phyloP scores from a whole-genome alignment of 2,329 filamentous ascomycete genomes.

The Penicillium sp. region DNA sequence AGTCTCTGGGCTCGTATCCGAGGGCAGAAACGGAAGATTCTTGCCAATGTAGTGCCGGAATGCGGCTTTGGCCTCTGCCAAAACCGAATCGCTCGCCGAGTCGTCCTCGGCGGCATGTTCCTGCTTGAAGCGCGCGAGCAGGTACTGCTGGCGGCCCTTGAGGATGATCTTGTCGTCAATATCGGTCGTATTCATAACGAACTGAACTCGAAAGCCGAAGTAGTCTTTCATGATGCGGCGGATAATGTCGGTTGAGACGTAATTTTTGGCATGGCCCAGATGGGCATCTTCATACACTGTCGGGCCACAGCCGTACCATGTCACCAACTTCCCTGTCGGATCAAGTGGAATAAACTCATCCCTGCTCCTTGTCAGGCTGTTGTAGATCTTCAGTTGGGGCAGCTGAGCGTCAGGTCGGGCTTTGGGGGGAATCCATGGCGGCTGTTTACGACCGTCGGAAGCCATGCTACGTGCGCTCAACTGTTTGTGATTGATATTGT shows the following conservation, averaged over 20 bases:
- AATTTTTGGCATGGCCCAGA: conserved; percentile 79
- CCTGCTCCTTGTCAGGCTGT: conserved; percentile 69
- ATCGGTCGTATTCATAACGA: conserved; percentile 92
- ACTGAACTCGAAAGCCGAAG: conserved; percentile 74
- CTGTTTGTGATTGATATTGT: too few relatives aligned
- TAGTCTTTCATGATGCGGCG: conserved; percentile 76
- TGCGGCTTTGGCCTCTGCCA: conserved; percentile 47
- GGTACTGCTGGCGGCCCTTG: neutral
- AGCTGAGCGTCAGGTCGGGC: conserved; percentile 31
- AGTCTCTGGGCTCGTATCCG: conserved; percentile 26
- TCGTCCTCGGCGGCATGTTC: too few relatives aligned
- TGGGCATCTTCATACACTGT: conserved; percentile 80
- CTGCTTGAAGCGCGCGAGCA: conserved; percentile 1
- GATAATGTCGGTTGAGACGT: conserved; percentile 84
- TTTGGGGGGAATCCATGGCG: conserved; percentile 41
- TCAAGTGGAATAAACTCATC: conserved; percentile 69
- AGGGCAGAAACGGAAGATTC: conserved; percentile 54
- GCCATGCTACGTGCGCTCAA: too few relatives aligned
- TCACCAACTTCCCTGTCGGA: conserved; percentile 59
- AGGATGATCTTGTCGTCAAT: conserved; percentile 62
- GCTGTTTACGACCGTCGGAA: conserved; percentile 45
- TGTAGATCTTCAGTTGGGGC: conserved; percentile 65
- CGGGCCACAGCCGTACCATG: conserved; percentile 89
- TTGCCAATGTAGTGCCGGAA: conserved; percentile 58
- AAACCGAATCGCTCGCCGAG: too few relatives aligned